Base-by-base conservation (phyloP, 2,329 filamentous ascomycete genomes). In the Aureobasidium uvarum region DNA sequence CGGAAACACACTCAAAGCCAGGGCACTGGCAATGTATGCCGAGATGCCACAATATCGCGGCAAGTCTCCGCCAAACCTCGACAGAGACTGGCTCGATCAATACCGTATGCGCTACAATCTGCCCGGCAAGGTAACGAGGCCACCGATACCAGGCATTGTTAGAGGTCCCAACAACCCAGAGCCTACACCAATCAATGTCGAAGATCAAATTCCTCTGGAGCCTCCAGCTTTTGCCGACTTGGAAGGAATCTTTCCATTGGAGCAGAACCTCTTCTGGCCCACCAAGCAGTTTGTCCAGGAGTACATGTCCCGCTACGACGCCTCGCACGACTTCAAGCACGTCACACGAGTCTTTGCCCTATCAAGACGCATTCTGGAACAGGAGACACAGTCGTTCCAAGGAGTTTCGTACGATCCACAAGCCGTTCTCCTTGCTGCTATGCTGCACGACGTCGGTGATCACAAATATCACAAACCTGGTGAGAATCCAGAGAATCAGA, bases 321-420 rank as follows among this genome's bases (percentile, higher is more conserved):
- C 86, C 60, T 96, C 91, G 1, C 93, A 97, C 80, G 91, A 96
- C 79, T 96, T 91, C 80, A 81, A 85, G 65, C 93, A 97, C 76
- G 90, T 96, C 72, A 81, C 86, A 68, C 89, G 93, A 62, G 92
- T 97, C 25, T 79, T 92, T 25, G 83, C 84, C n/a, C 84, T 95
- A 41, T 85, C 92, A 7, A 85, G 85, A 52, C 79, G 84, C 70
- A 88, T 92, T 69, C 81, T 89, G 67, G 71, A 80, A 50, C 75
- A 77, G 46, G 84, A 87, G 62, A 76, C 72, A 73, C 64, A 70
- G 65, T 59, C 74, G 71, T 70, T 77, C 50, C 73, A 77, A 1
- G 41, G 69, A 1, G 66, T 62, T 14, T 56, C 69, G 33, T 82
- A 82, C 71, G 82, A 90, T 74, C 78, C 77, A 4, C 78, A 81